phyloP scores from a whole-genome alignment of 2,329 filamentous ascomycete species.

The Lasiodiplodia citricola region DNA sequence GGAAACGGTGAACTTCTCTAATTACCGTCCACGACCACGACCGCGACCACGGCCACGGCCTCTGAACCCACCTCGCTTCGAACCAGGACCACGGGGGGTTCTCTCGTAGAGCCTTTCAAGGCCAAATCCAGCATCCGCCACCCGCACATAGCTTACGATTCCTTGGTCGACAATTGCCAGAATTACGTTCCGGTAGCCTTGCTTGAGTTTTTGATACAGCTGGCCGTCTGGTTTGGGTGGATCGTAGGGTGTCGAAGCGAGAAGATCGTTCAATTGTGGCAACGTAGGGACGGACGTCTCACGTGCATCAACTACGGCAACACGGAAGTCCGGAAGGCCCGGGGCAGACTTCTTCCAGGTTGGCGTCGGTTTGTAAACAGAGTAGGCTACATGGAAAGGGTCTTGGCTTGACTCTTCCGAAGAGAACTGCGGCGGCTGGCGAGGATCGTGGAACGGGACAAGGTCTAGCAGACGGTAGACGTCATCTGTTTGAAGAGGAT shows the following conservation, averaged over 20 bases:
- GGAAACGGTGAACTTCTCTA: background rate
- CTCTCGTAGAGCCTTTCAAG: constrained; percentile 66
- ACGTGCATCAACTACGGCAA: constrained; percentile 80
- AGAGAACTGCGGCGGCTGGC: constrained; percentile 41
- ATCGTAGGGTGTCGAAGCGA: constrained; percentile 75
- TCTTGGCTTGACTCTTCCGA: constrained; percentile 29
- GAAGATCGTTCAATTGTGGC: constrained; percentile 70
- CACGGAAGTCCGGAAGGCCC: constrained; percentile 78
- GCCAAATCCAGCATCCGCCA: constrained; percentile 80
- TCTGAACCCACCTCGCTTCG: constrained; percentile 38
- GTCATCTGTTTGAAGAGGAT: constrained; percentile 46
- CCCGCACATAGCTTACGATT: constrained; percentile 82
- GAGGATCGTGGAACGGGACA: constrained; percentile 72
- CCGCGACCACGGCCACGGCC: constrained; percentile 45
- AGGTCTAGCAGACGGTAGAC: constrained; percentile 80
- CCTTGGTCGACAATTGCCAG: constrained; percentile 90
- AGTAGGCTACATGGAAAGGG: constrained; percentile 76
- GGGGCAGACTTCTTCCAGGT: constrained; percentile 71
- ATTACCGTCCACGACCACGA: constrained; percentile 33
- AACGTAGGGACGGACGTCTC: constrained; percentile 74
- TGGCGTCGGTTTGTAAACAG: constrained; percentile 78
- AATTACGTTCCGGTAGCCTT: constrained; percentile 82
- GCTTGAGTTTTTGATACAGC: constrained; percentile 79
- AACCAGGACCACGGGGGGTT: constrained; percentile 57
- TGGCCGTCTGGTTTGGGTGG: constrained; percentile 60